Evolutionary conservation across 495 filamentous ascomycete genomes (phyloP).

Genomic region (Penicillium steckii): DNA sequence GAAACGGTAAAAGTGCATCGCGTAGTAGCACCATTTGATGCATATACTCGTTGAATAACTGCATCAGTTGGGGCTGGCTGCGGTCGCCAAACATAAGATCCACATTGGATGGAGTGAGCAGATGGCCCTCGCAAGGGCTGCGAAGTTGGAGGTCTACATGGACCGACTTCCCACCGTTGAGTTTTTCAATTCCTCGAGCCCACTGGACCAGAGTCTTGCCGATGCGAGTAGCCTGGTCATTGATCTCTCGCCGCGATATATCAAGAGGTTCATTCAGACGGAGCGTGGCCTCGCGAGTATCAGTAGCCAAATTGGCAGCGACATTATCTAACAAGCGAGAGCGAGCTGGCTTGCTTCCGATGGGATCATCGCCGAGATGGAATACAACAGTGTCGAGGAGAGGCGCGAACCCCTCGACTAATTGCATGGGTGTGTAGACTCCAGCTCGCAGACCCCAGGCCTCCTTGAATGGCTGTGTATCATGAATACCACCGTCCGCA

Average conservation of each 20-base stretch:
- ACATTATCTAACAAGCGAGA: conserved; percentile 27
- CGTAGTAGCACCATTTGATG: conserved; percentile 37
- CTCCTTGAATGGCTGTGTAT: conserved; percentile 2
- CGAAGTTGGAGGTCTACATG: conserved; percentile 22
- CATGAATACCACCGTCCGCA: background rate
- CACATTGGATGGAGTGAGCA: conserved; percentile 22
- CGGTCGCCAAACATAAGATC: conserved; percentile 29
- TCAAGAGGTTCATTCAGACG: conserved; percentile 15
- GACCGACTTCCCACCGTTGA: background rate
- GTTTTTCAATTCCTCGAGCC: conserved; percentile 12
- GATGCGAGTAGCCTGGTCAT: conserved; percentile 25
- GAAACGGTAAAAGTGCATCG: conserved; percentile 31
- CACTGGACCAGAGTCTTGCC: conserved; percentile 25
- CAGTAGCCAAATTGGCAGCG: conserved; percentile 23
- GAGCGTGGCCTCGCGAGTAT: conserved; percentile 30
- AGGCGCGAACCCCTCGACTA: conserved; percentile 27
- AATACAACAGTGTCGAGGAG: conserved; percentile 27
- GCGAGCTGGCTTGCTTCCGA: conserved; percentile 10
- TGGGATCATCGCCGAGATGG: conserved; percentile 22
- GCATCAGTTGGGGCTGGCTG: conserved; percentile 28
- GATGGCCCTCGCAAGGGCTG: conserved; percentile 34
- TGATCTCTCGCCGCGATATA: conserved; percentile 22
- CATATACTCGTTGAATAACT: conserved; percentile 35
- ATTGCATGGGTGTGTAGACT: conserved; percentile 28
- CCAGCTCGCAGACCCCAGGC: conserved; percentile 15